Conservation (phyloP, 495 filamentous ascomycete genomes). For the Penicillium soppii region DNA sequence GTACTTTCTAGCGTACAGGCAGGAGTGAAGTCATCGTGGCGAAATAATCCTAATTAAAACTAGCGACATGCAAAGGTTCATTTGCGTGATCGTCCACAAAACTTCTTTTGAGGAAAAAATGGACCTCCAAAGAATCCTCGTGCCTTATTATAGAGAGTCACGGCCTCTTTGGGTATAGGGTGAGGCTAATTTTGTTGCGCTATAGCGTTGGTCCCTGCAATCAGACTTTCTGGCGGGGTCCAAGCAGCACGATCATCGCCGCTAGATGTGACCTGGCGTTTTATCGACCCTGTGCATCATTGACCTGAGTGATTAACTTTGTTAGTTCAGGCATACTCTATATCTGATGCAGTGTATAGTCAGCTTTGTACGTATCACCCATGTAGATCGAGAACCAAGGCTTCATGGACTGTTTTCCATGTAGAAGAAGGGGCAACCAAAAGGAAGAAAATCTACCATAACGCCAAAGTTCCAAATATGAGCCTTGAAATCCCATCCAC, state of each 20-base stretch:
- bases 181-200: slow-evolving; percentile 3
- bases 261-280: slow-evolving; percentile 34
- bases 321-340: slow-evolving; percentile 43
- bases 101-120: slow-evolving; percentile 13
- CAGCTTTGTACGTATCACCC: background rate
- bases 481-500: slow-evolving; percentile 30
- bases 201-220: slow-evolving; percentile 18
- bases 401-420: too few relatives aligned
- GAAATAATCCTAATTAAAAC: slow-evolving; percentile 8
- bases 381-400: background rate
- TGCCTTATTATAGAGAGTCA: background rate
- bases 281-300: slow-evolving; percentile 8
- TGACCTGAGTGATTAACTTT: slow-evolving; percentile 31
- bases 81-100: background rate
- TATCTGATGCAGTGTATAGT: slow-evolving; percentile 23
- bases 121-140: slow-evolving; percentile 11
- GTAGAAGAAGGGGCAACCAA: too few relatives aligned
- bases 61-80: background rate
- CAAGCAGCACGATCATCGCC: slow-evolving; percentile 38
- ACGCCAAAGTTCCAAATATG: slow-evolving; percentile 41
- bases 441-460: slow-evolving; percentile 25
- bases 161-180: background rate
- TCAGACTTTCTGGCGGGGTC: slow-evolving; percentile 32
- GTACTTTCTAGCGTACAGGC: background rate
- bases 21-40: background rate